phyloP scores from a whole-genome alignment of 2,329 filamentous ascomycete species.

The Curvularia spicifera region DNA sequence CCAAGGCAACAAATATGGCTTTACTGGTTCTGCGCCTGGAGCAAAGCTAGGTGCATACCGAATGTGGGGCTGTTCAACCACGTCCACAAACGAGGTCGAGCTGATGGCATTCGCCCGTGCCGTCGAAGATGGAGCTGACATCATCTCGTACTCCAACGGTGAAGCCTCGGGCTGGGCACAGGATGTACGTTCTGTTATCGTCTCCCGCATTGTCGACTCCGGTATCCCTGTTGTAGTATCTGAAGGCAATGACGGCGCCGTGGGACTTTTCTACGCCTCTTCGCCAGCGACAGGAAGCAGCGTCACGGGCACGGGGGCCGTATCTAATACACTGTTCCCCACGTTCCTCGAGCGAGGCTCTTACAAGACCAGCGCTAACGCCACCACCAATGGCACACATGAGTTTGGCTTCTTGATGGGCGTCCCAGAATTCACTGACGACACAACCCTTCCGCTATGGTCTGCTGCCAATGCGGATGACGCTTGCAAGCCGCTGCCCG shows the following conservation, averaged over 20 bases:
- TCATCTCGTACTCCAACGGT: conserved; percentile 41
- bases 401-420: conserved; percentile 45
- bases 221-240: conserved; percentile 60
- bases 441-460: conserved; percentile 33
- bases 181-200: conserved; percentile 51
- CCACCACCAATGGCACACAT: conserved; percentile 27
- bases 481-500: conserved; percentile 61
- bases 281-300: conserved; percentile 52
- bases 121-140: conserved; percentile 58
- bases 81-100: conserved; percentile 20
- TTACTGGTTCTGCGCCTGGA: conserved; percentile 30
- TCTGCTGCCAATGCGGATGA: conserved; percentile 55
- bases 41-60: conserved; percentile 26
- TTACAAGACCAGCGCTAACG: conserved; percentile 44
- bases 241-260: conserved; percentile 59
- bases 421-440: conserved; percentile 35
- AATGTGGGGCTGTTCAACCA: conserved; percentile 19
- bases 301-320: conserved; percentile 56
- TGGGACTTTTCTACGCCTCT: conserved; percentile 57
- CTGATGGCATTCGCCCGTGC: conserved; percentile 52
- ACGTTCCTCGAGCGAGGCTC: conserved; percentile 14
- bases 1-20: conserved; percentile 45
- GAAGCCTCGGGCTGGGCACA: conserved; percentile 40
- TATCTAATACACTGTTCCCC: conserved; percentile 48
- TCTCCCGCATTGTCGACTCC: conserved; percentile 52